Evolutionary conservation across 805 yeast species (phyloP).

Genomic region (Teunomyces stri): DNA sequence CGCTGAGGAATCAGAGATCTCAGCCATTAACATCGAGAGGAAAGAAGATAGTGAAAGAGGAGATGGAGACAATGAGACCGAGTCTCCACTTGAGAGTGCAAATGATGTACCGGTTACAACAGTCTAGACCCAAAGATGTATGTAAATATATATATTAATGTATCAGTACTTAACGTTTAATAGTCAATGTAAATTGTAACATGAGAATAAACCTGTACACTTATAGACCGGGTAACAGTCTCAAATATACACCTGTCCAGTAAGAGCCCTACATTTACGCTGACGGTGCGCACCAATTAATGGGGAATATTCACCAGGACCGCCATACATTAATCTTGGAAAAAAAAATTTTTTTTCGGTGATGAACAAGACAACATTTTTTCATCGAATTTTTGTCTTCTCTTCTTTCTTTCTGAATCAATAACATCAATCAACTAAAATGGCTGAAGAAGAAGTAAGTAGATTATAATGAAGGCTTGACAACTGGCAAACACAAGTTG

Average conservation of each 20-base stretch:
- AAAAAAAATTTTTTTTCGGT: slow-evolving; percentile 4
- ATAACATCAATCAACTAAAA: slow-evolving; percentile 11
- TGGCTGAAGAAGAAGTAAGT: slow-evolving; percentile 46
- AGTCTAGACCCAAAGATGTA: slow-evolving; percentile 6
- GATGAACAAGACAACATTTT: slow-evolving; percentile 7
- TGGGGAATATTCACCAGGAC: slow-evolving; percentile 1
- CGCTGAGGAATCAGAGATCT: slow-evolving; percentile 12
- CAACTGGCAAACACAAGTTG: not conserved
- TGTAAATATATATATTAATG: slow-evolving; percentile 1
- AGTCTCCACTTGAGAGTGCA: slow-evolving; percentile 2
- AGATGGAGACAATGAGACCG: not conserved
- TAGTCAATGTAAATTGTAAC: not conserved
- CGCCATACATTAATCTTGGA: not conserved
- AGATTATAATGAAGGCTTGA: not conserved
- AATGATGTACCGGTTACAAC: slow-evolving; percentile 10
- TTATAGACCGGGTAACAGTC: slow-evolving; percentile 6
- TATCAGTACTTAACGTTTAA: not conserved
- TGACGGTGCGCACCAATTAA: slow-evolving; percentile 3
- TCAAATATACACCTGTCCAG: slow-evolving; percentile 3
- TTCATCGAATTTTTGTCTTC: not conserved
- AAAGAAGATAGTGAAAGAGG: slow-evolving; percentile 7
- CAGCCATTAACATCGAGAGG: slow-evolving; percentile 9
- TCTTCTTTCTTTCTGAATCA: slow-evolving; percentile 5
- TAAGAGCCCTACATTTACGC: slow-evolving; percentile 4
- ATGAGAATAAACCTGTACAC: not conserved